Evolutionary conservation across 202 grass and related monocot genomes (phyloP).

Genomic region (Digitaria exilis): DNA sequence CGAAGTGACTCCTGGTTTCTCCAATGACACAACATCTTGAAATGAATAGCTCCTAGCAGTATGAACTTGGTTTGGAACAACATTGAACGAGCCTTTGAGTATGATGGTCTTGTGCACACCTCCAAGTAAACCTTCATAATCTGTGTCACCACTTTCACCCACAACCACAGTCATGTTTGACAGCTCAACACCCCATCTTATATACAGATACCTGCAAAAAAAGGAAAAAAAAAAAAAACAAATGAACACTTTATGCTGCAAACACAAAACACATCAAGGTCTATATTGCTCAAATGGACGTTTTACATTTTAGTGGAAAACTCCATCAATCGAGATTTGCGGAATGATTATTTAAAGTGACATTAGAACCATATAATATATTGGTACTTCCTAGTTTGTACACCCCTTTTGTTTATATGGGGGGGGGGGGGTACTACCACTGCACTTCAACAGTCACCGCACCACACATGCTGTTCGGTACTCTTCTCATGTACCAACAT

Average conservation of each 20-base stretch:
- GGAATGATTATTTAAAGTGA: background rate
- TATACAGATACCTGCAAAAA: constrained; percentile 70
- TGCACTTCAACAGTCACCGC: background rate
- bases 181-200: constrained; percentile 69
- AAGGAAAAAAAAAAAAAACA: constrained; percentile 3
- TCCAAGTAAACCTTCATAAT: constrained; percentile 75
- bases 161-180: constrained; percentile 73
- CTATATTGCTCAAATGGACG: background rate
- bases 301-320: background rate
- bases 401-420: no score
- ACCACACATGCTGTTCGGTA: background rate
- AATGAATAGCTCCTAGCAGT: constrained; percentile 54
- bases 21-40: constrained; percentile 65
- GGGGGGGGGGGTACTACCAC: no score
- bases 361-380: background rate
- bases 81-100: constrained; percentile 70
- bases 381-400: background rate
- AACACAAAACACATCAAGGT: background rate
- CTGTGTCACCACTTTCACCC: constrained; percentile 76
- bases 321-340: background rate
- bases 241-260: background rate
- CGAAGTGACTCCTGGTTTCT: constrained; percentile 60
- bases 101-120: constrained; percentile 69
- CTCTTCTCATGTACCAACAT: background rate
- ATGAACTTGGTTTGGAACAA: constrained; percentile 60